Evolutionary conservation across 2,329 filamentous ascomycete species (phyloP).

Genomic region (Sporothrix curviconia): DNA sequence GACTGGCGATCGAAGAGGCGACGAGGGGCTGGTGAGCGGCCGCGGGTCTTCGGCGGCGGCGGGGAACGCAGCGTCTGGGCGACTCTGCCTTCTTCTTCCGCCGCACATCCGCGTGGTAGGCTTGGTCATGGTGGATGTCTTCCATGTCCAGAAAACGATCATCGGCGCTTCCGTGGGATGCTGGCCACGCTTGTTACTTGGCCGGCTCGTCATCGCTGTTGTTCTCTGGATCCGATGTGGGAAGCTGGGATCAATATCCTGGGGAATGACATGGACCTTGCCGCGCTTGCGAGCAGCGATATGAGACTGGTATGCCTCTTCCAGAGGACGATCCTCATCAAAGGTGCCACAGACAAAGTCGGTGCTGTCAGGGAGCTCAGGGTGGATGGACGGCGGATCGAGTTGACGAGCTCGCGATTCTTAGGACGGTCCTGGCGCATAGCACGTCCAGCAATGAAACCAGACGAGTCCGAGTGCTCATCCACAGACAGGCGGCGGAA

Average conservation of each 20-base stretch:
- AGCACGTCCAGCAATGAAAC: constrained; percentile 43
- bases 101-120: constrained; percentile 42
- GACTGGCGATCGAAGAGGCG: constrained; percentile 61
- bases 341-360: constrained; percentile 98
- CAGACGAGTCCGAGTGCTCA: constrained; percentile 56
- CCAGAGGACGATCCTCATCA: constrained; percentile 90
- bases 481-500: constrained; percentile 23
- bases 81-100: constrained; percentile 49
- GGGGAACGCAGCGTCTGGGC: constrained; percentile 56
- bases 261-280: constrained; percentile 78
- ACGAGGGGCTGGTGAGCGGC: constrained; percentile 50
- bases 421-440: constrained; percentile 29
- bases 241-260: constrained; percentile 96
- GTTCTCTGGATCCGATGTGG: constrained; percentile 85
- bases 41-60: constrained; percentile 45
- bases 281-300: constrained; percentile 73
- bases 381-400: constrained; percentile 60
- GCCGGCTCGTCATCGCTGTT: constrained; percentile 65
- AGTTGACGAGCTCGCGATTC: constrained; percentile 31
- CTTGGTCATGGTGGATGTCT: constrained; percentile 54
- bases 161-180: constrained; percentile 48
- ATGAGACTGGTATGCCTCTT: constrained; percentile 84
- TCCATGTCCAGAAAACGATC: constrained; percentile 64
- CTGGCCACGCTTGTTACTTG: constrained; percentile 6
- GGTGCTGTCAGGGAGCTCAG: constrained; percentile 90